A percentile compares a stretch with the other conserved stretches of the same genome.
Conservation (phyloP, 768 basidiomycete genomes). For the Hemileccinum rubropunctum region DNA sequence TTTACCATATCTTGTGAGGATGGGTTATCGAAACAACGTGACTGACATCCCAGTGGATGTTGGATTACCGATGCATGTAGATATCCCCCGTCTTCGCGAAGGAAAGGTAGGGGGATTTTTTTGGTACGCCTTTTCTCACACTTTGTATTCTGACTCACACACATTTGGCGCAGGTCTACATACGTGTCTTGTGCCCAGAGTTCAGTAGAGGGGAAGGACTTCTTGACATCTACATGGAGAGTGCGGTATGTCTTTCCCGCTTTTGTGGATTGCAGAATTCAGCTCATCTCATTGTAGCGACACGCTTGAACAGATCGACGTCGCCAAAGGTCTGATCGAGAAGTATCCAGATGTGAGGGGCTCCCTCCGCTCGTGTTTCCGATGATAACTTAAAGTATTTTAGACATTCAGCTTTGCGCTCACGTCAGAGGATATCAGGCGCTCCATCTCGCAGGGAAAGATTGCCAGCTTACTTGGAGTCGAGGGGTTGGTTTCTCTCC, state of each 20-base stretch:
- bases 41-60: slow-evolving; percentile 65
- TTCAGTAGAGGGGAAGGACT: slow-evolving; percentile 50
- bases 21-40: slow-evolving; percentile 67
- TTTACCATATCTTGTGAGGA: slow-evolving; percentile 66
- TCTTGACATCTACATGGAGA: slow-evolving; percentile 51
- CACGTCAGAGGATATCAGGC: slow-evolving; percentile 51
- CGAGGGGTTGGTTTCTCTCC: slow-evolving; percentile 64
- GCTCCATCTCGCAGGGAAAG: slow-evolving; percentile 64
- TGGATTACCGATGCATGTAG: slow-evolving; percentile 67
- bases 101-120: slow-evolving; percentile 94
- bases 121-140: slow-evolving; percentile 52
- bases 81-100: slow-evolving; percentile 77
- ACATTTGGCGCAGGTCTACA: slow-evolving; percentile 52
- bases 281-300: slow-evolving; percentile 44
- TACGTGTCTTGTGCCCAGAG: slow-evolving; percentile 59
- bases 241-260: slow-evolving; percentile 42
- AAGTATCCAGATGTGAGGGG: slow-evolving; percentile 68
- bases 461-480: slow-evolving; percentile 86
- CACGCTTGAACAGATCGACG: slow-evolving; percentile 94
- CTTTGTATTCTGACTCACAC: background rate
- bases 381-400: background rate
- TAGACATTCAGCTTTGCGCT: slow-evolving; percentile 67
- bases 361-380: background rate
- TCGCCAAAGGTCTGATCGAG: slow-evolving; percentile 73
- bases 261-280: no score